Base-by-base conservation (phyloP, 257 asterid species). In the Parsonsia alboflavescens region DNA sequence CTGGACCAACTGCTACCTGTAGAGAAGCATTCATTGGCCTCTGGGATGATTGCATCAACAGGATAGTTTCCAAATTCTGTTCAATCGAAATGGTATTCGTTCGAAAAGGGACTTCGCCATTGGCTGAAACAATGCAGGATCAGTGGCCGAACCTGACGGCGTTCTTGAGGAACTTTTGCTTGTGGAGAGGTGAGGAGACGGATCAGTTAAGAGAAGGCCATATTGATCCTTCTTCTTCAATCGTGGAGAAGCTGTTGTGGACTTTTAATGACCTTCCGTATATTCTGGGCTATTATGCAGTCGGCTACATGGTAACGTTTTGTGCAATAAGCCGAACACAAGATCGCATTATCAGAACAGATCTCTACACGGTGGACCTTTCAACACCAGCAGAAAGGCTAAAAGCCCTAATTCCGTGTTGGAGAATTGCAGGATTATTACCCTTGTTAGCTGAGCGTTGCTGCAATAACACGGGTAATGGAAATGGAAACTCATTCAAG, bases 171-270 rank as follows among this genome's bases (percentile, higher is more conserved):
- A 79, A 79, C 26, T 79, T 85, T 50, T 85, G 89, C 74, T 63
- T 85, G 73, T 85, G 89, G 89, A 78, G 89, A 64, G 89, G 89
- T 45, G 87, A 85, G 53, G 87, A 85, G 52, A 78, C 82, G 26
- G 84, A 81, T 76, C 82, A 78, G 52, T 39, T 76, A n/a, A 83
- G 80, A 54, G 89, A 85, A 72, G 89, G 84, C 10, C 86, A 78
- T 7, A 19, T 46, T 15, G 85, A 82, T 59, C 89, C 89, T 3
- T 79, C 87, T 2, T 76, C 83, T 44, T 78, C 84, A 5, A 67
- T 85, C 1, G 84, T 85, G 11, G 87, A 85, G 64, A 85, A 85
- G 70, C 73, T 85, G 0, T 49, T 78, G 16, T 85, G 89, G 89
- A 85, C 81, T 46, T 85, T 65, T 58, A 65, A 63, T 16, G 89